Base-by-base conservation (phyloP, 176 grass and related monocot genomes). In the Rhipidocladum racemiflorum region DNA sequence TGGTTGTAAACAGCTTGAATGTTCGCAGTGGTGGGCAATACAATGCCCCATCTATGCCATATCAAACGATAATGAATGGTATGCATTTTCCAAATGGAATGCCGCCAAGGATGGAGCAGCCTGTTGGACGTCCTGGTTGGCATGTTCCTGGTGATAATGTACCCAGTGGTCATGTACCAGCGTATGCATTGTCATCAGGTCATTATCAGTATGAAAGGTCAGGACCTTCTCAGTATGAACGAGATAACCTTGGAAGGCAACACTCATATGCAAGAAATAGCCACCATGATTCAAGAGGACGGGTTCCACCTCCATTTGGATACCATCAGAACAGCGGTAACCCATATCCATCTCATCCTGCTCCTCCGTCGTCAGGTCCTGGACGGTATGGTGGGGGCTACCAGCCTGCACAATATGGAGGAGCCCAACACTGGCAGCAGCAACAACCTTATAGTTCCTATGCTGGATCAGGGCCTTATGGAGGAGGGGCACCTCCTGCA, bases 1-100 rank as follows among this genome's bases (percentile, higher is more conserved):
- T 99, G 23, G 87, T 99, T 60, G 69, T 38, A 45, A 99, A 99
- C 83, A 99, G 93, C 81, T 79, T 99, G 84, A 77, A 74, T 83
- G 77, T 66, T 86, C 80, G 39, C 10, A 78, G 74, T 49, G 66
- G 77, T 24, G 87, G 82, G 64, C 82, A 81, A 50, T 67, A 76
- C 76, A 56, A 82, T 82, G 55, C 80, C 42, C 49, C 82, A 43
- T 74, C 84, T 21, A 56, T 86, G 83, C 64, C 88, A 40, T 87
- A 87, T 86, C 84, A 89, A 87, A 78, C 75, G 7, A 54, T 80
- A 68, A 81, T 63, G 79, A 89, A 83, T 75, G 84, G 84, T 51
- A 16, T 68, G 34, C 68, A 75, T 46, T 86, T 91, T 88, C 60
- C 89, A 48, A 91, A 83, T 73, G 88, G 80, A 80, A 78, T 77